Evolutionary conservation across 2,329 filamentous ascomycete species (phyloP), one percentile per base, ranked within the genome.

Genomic region (Cercospora canescens): DNA sequence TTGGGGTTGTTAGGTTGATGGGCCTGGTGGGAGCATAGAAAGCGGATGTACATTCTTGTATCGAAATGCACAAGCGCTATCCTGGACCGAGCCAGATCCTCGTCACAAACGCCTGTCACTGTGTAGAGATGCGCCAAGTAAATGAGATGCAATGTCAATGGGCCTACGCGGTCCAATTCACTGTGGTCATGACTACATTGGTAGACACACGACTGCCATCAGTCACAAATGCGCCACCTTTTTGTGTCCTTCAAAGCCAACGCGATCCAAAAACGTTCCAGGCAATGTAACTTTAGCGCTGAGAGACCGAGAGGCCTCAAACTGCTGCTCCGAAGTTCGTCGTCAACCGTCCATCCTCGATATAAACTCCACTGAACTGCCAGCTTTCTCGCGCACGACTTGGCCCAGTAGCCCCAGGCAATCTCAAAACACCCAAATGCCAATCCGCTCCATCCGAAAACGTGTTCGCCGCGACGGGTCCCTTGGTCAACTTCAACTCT

Each of bases 281-380:
- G n/a, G n/a, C n/a, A n/a, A n/a, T n/a, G n/a, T n/a, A n/a, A n/a
- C n/a, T n/a, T n/a, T n/a, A n/a, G n/a, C n/a, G n/a, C n/a, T n/a
- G n/a, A n/a, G 32, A 24, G 11, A 8, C 1, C 21, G 6, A 7
- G 6, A 24, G 14, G 35, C 30, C 52, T 56, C 16, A 56, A 6
- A 32, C 9, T 8, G 52, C 24, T 3, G 21, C 30, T 37, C 60
- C 48, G 34, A 62, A 55, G 7, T 18, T 62, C 21, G 67, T 74
- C 0, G 75, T 78, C 7, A 78, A 28, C 14, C 70, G 67, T n/a
- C 86, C 88, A 55, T 80, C 83, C 82, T 92, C 90, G 57, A 92
- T 83, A 72, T 91, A 92, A 3, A 91, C 87, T 8, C 90, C 89
- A 3, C 86, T 89, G 79, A 91, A 92, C 76, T 87, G 91, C 81